Base-by-base conservation (phyloP, 2,329 filamentous ascomycete species). In the Aspergillus arachidicola region DNA sequence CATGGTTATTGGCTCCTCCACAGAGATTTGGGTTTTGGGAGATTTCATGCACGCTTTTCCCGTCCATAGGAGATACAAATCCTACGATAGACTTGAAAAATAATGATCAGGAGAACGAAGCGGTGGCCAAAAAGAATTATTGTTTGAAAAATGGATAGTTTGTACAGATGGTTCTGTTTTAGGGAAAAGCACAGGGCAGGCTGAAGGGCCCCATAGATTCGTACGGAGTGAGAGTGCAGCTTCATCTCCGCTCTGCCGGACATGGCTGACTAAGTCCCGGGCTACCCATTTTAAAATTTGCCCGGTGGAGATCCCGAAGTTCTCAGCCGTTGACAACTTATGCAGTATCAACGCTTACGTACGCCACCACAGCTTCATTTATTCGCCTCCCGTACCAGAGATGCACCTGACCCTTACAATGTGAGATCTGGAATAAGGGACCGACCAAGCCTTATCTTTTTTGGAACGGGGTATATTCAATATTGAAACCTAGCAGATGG, bases 241-340 rank as follows among this genome's bases (percentile, higher is more conserved):
- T 53, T 55, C 51, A 41, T 55, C 23, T 55, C 51, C 51, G 51
- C 28, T 55, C 11, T 55, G 51, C 32, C 26, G 51, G 51, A n/a
- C 32, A 23, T 55, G 30, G 51, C 51, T 55, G 51, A 55, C 51
- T 55, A 38, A 55, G 51, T 38, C 26, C 51, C 51, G n/a, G 51
- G 51, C 51, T 21, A 36, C 6, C 51, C 32, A 26, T 32, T 46
- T 28, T 51, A 58, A 58, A 51, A 51, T 28, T 48, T 28, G 21
- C 45, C 26, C 32, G 53, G 59, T 51, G 59, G 59, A 34, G 59
- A 60, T 60, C 51, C 51, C 59, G 59, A 57, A 36, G 32, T 32
- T 50, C 56, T 48, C 57, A 48, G 41, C 60, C 60, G 60, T 61
- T 61, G 54, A 53, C 51, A 55, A 55, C 34, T 41, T 61, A 61